Evolutionary conservation across 768 basidiomycete species (phyloP), one percentile per base, ranked within the genome.

Genomic region (Bullera alba): DNA sequence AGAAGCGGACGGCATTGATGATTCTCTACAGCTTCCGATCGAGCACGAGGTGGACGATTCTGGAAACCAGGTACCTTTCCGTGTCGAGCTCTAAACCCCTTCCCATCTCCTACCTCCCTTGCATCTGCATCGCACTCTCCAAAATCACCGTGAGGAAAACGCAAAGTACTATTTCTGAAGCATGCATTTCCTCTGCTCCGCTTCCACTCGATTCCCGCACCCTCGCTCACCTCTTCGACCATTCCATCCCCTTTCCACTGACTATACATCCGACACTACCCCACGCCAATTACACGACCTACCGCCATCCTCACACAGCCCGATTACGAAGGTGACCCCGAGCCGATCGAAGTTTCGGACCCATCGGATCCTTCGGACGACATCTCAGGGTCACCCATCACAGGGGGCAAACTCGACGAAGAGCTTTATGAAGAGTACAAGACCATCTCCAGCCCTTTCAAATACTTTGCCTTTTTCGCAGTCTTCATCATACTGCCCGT

Each of bases 11-110:
- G 29, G 15, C 15, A 42, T 35, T 39, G 38, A 14, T 25, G 8
- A 36, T n/a, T n/a, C n/a, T 17, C 2, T 37, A 6, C 23, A 68
- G 58, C 46, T 69, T 30, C 55, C 51, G 39, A 72, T 77, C 43
- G 84, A 85, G 55, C 74, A 74, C 48, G 79, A 67, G 48, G 46
- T 65, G 30, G 76, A 76, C 58, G 72, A 69, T 30, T 67, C 84
- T 48, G 86, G 83, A 69, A 84, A 87, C 55, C 78, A 93, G 87
- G 88, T 93, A 82, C 92, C 90, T 75, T 74, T 87, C 65, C 89
- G 82, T 70, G 85, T 81, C 81, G 93, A 97, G 82, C 89, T 96
- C 71, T 96, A 80, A 83, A 27, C 52, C 38, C 28, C 39, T 35
- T 16, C 29, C 15, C 10, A 27, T 26, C 23, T 15, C 37, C 23